Evolutionary conservation across 164 flowering plant genomes (phyloP).

Genomic region (Kingdonia uniflora): DNA sequence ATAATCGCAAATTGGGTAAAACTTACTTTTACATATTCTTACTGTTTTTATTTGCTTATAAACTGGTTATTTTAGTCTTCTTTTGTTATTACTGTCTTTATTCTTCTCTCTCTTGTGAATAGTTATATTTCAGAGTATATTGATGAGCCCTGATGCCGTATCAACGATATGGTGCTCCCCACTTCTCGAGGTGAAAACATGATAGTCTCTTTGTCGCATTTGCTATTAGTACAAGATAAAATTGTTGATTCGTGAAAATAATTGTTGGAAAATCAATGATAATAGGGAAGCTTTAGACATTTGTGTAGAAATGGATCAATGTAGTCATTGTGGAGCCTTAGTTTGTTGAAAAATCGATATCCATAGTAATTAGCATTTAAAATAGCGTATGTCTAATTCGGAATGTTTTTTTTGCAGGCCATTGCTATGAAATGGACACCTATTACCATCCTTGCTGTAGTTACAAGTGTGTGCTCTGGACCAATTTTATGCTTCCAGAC

Average conservation of each 20-base stretch:
- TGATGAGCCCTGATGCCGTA: not conserved
- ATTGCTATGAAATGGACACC: constrained; percentile 52
- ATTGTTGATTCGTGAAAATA: too few relatives aligned
- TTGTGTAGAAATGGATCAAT: too few relatives aligned
- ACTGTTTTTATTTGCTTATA: not conserved
- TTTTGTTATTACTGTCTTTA: too few relatives aligned
- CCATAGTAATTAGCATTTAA: too few relatives aligned
- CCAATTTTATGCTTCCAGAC: constrained; percentile 17
- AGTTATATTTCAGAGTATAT: constrained; percentile 22
- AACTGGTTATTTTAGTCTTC: too few relatives aligned
- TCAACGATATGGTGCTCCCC: constrained; percentile 32
- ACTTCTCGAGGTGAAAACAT: constrained; percentile 25
- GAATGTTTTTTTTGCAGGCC: constrained; percentile 11
- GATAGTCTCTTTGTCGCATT: too few relatives aligned
- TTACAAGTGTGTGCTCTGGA: constrained; percentile 24
- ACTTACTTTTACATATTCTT: not conserved
- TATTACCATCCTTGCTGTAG: constrained; percentile 14
- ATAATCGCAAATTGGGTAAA: constrained; percentile 24
- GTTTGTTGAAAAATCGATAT: too few relatives aligned
- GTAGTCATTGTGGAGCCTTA: too few relatives aligned
- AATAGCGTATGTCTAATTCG: too few relatives aligned
- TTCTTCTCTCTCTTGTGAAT: not conserved
- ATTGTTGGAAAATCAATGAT: too few relatives aligned
- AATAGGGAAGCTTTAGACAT: too few relatives aligned
- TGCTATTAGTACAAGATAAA: too few relatives aligned